Evolutionary conservation across 31 red algal genomes (phyloP).

Genomic region (Odonthalia washingtoniensis): DNA sequence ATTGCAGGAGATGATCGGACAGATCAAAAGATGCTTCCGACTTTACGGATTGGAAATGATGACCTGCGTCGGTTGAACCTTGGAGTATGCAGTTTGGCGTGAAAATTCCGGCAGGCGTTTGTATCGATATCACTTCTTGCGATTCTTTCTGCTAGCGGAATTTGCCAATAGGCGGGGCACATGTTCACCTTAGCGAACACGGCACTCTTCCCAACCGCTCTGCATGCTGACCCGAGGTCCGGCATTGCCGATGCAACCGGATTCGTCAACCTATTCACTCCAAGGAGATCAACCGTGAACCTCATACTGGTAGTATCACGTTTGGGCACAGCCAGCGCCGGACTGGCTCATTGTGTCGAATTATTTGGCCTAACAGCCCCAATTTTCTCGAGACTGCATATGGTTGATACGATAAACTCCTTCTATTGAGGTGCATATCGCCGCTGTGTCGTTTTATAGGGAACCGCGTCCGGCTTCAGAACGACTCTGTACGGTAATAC

Average conservation of each 20-base stretch:
- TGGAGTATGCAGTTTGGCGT: conserved; percentile 21
- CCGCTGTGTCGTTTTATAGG: too few relatives aligned
- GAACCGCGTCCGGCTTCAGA: too few relatives aligned
- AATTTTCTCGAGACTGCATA: too few relatives aligned
- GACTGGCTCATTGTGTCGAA: neutral
- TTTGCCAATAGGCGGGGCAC: conserved; percentile 35
- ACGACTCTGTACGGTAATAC: too few relatives aligned
- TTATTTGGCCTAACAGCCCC: too few relatives aligned
- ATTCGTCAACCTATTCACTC: conserved; percentile 6
- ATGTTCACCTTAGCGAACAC: conserved; percentile 38
- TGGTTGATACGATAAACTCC: too few relatives aligned
- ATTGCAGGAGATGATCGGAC: neutral
- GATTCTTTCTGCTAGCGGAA: conserved; percentile 27
- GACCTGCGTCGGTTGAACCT: neutral
- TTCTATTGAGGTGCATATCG: too few relatives aligned
- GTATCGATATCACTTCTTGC: conserved; percentile 44
- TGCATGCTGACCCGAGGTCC: neutral
- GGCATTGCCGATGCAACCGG: conserved; percentile 44
- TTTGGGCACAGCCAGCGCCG: conserved; percentile 40
- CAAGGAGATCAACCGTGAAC: conserved; percentile 44
- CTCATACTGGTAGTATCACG: neutral
- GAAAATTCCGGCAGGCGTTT: conserved; percentile 29
- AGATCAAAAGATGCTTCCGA: neutral
- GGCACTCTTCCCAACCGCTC: neutral
- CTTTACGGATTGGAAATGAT: neutral